These are phyloP conservation scores for Medakamo hakoo DNA, from an alignment of 139 green algal genomes.

Conservation along the genomic window DNA sequence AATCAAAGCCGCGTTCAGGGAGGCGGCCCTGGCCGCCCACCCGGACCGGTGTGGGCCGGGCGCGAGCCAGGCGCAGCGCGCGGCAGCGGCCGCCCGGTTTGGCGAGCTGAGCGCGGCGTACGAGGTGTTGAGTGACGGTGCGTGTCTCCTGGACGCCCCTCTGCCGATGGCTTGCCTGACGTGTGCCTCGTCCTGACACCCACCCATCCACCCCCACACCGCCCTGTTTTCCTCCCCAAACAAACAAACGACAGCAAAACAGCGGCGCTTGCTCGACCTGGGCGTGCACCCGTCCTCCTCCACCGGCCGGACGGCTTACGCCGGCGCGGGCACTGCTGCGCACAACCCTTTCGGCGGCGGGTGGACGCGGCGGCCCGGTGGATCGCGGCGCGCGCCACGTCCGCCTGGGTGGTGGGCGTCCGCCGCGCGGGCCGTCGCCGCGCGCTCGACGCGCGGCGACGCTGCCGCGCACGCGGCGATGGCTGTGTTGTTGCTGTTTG, in stretches of 20 bases:
- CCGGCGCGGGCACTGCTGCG: too few species aligned
- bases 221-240: too few species aligned
- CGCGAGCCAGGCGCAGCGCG: neutral
- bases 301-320: neutral
- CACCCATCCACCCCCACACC: too few species aligned
- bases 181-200: too few species aligned
- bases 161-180: too few species aligned
- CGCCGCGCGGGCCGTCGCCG: neutral
- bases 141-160: too few species aligned
- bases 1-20: neutral
- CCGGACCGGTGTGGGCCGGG: neutral
- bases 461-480: neutral
- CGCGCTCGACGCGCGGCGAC: neutral
- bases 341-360: neutral
- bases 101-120: neutral
- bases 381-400: neutral
- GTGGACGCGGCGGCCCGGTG: neutral
- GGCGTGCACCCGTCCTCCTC: neutral
- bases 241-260: too few species aligned
- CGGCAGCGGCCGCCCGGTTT: neutral
- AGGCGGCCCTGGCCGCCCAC: neutral
- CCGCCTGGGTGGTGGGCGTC: neutral
- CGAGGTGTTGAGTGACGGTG: neutral
- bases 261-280: too few species aligned
- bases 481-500: neutral